Base-by-base conservation (phyloP, 2,329 filamentous ascomycete species). In the Exophiala lecanii-corni region DNA sequence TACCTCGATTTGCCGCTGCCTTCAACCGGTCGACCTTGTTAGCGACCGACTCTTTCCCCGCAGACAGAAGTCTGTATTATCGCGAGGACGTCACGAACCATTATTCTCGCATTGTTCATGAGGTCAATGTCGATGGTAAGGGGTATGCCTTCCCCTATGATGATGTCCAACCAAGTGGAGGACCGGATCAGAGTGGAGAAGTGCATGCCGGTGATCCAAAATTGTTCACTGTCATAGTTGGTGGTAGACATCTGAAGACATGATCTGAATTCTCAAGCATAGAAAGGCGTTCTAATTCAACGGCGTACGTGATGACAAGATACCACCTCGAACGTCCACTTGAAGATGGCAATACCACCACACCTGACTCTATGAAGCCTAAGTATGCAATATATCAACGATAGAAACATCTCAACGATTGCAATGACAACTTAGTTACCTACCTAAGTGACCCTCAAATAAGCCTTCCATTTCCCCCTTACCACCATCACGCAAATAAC, bases 71-170 rank as follows among this genome's bases (percentile, higher is more conserved):
- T 4, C 60, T 57, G 6, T 84, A 81, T 58, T 84, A 84, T 62
- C 52, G 60, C 30, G 62, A 73, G 10, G 43, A 54, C 2, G 61
- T 75, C 36, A 83, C 80, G 31, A 85, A 86, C 62, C 81, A 86
- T 60, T 86, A 82, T 59, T 67, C 78, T 36, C 71, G 81, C 43
- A 74, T 85, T 51, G 75, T 81, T 47, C 82, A 86, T 62, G 73
- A 69, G 47, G 68, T 70, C 26, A 79, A 76, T 54, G 57, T 78
- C 25, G 77, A 80, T 57, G 69, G 75, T 6, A 70, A 71, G 36
- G 82, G 82, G 6, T 86, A 86, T 63, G 79, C 81, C 1, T 85
- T 85, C 54, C 79, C 82, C 0, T 86, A 85, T 57, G 82, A 86
- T 57, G 82, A 86, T 61, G 82, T 86, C 7, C 71, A 70, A 16